Evolutionary conservation across 2,329 filamentous ascomycete genomes (phyloP).

Genomic region (Pestalotiopsis sp.): DNA sequence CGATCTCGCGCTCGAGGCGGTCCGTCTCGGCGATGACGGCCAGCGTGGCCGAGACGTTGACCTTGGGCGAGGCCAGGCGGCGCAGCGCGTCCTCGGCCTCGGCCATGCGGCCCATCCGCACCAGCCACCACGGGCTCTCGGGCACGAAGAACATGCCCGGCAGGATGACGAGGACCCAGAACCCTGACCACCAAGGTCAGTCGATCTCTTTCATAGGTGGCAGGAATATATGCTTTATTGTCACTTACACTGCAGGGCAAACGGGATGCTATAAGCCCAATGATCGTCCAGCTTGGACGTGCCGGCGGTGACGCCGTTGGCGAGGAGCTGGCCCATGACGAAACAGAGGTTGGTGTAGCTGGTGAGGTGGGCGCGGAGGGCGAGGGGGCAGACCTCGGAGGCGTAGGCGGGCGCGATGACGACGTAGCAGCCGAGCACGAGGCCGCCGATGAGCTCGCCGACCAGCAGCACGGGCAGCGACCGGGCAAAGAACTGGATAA

Average conservation of each 20-base stretch:
- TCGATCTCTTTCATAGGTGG: background rate
- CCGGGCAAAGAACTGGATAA: constrained; percentile 65
- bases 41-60: constrained; percentile 51
- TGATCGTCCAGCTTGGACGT: constrained; percentile 41
- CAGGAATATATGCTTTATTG: background rate
- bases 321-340: constrained; percentile 63
- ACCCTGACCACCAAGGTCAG: constrained; percentile 24
- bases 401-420: constrained; percentile 62
- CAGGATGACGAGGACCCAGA: constrained; percentile 49
- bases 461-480: constrained; percentile 58
- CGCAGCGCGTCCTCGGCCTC: constrained; percentile 44
- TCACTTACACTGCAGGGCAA: constrained; percentile 48
- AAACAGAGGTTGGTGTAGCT: constrained; percentile 65
- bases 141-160: constrained; percentile 49
- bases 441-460: constrained; percentile 62
- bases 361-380: constrained; percentile 59
- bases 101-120: constrained; percentile 41
- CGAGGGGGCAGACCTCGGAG: constrained; percentile 62
- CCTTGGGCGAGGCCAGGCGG: constrained; percentile 46
- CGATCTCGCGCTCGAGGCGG: constrained; percentile 53
- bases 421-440: constrained; percentile 64
- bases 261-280: constrained; percentile 53
- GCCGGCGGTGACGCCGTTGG: constrained; percentile 47
- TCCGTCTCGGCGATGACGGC: constrained; percentile 62
- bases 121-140: constrained; percentile 54